These are phyloP conservation scores for Ustilago loliicola DNA, from an alignment of 1,284 basidiomycete genomes.

Conservation along the genomic window DNA sequence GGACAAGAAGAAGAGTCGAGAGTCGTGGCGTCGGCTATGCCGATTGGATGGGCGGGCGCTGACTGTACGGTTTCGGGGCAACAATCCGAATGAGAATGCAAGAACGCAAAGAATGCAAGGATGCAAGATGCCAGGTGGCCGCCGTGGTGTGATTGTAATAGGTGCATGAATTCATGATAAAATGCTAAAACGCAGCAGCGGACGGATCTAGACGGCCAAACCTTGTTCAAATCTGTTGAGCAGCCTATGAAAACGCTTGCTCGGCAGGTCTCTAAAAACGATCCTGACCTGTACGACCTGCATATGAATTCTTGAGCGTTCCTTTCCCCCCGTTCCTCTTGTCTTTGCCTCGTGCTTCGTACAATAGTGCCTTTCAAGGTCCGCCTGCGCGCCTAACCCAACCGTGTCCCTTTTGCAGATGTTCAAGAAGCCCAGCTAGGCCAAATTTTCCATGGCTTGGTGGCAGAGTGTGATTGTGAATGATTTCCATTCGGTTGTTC, in stretches of 20 bases:
- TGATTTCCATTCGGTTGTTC: too few species aligned
- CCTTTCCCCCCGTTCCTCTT: not conserved
- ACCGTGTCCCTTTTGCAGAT: too few species aligned
- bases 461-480: too few species aligned
- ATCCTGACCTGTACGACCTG: not conserved
- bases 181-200: not conserved
- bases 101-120: not conserved
- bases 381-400: too few species aligned
- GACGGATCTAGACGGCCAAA: slow-evolving; percentile 31
- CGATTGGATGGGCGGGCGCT: too few species aligned
- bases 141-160: too few species aligned
- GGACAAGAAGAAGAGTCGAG: too few species aligned
- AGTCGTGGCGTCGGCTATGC: not conserved
- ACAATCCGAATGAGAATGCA: too few species aligned
- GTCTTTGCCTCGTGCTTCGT: not conserved
- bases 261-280: not conserved
- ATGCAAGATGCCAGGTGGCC: not conserved
- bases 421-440: too few species aligned
- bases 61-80: too few species aligned
- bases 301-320: not conserved
- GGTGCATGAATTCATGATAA: slow-evolving; percentile 5
- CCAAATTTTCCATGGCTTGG: too few species aligned
- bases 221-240: slow-evolving; percentile 16
- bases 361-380: too few species aligned
- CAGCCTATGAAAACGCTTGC: not conserved